These are phyloP conservation scores for Globisporangium recalcitrans DNA, from an alignment of 352 stramenopile species.

Conservation along the genomic window DNA sequence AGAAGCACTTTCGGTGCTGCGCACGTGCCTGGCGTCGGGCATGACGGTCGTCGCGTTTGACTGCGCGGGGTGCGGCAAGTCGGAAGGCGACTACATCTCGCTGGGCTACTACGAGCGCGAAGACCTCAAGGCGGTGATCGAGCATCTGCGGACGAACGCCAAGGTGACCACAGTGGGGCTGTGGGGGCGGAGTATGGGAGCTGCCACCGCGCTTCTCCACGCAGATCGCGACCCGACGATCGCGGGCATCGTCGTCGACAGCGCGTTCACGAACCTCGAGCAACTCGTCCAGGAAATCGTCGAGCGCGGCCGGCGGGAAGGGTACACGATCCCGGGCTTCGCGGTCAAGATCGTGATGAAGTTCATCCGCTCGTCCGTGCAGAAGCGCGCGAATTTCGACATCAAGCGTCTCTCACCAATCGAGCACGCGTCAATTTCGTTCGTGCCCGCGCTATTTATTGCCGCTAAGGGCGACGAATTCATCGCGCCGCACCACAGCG, in stretches of 20 bases:
- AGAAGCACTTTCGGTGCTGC: slow-evolving; percentile 90
- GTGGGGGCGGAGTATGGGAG: slow-evolving; percentile 98
- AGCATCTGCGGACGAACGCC: slow-evolving; percentile 89
- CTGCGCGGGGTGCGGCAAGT: slow-evolving; percentile 94
- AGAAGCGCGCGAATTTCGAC: slow-evolving; percentile 87
- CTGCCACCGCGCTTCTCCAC: slow-evolving; percentile 96
- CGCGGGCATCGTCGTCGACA: slow-evolving; percentile 96
- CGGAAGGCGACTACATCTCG: slow-evolving; percentile 96
- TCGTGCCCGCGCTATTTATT: slow-evolving; percentile 96
- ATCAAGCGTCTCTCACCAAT: slow-evolving; percentile 76
- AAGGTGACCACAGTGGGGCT: slow-evolving; percentile 94
- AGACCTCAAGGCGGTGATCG: slow-evolving; percentile 86
- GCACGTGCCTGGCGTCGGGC: slow-evolving; percentile 88
- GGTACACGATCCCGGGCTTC: slow-evolving; percentile 89
- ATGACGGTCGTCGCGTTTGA: slow-evolving; percentile 96
- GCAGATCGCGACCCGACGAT: slow-evolving; percentile 95
- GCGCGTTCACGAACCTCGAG: slow-evolving; percentile 94
- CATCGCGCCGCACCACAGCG: slow-evolving; percentile 84
- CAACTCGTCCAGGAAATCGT: slow-evolving; percentile 97
- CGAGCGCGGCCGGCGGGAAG: slow-evolving; percentile 91
- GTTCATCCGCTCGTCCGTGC: slow-evolving; percentile 89
- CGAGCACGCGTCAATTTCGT: slow-evolving; percentile 89
- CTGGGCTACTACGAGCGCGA: slow-evolving; percentile 96
- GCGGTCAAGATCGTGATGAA: slow-evolving; percentile 90
- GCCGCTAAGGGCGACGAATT: slow-evolving; percentile 96